phyloP scores from a whole-genome alignment of 2,329 filamentous ascomycete species.

The Ophiostoma triangulosporum region DNA sequence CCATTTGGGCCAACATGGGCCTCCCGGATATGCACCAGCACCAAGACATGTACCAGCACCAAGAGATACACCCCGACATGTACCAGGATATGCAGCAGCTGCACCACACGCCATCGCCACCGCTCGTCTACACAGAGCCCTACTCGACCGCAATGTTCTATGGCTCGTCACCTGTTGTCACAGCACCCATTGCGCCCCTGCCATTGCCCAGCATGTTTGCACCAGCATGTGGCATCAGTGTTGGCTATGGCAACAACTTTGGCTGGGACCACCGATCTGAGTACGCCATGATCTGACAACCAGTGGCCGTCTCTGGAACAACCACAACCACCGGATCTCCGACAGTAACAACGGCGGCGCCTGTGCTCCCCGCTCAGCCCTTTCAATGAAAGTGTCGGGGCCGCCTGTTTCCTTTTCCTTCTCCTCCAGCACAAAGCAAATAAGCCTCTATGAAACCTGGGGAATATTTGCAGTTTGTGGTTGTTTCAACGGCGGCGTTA shows the following conservation, averaged over 20 bases:
- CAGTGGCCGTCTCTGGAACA: conserved; percentile 34
- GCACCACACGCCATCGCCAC: conserved; percentile 64
- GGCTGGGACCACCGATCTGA: conserved; percentile 80
- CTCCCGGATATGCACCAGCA: conserved; percentile 23
- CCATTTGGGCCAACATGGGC: conserved; percentile 68
- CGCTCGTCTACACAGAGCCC: conserved; percentile 67
- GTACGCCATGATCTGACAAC: conserved; percentile 75
- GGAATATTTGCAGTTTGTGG: too few species aligned
- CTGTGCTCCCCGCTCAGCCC: conserved; percentile 9
- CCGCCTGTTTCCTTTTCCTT: neutral
- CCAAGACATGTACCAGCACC: conserved; percentile 45
- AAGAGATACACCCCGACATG: neutral
- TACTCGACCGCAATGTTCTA: conserved; percentile 68
- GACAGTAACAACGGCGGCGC: conserved; percentile 24
- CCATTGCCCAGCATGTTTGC: conserved; percentile 79
- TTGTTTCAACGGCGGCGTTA: conserved; percentile 15
- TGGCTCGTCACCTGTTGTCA: conserved; percentile 56
- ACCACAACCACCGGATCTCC: conserved; percentile 22
- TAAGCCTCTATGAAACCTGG: conserved; percentile 1
- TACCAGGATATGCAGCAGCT: conserved; percentile 1
- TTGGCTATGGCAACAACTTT: conserved; percentile 62
- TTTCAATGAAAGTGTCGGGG: neutral
- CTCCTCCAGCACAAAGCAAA: neutral
- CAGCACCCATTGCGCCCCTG: conserved; percentile 60
- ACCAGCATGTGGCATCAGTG: conserved; percentile 69